Percentiles rank a stretch among this genome's conserved stretches.
These are phyloP conservation scores for Fusarium continuum DNA, from an alignment of 2,329 filamentous ascomycete genomes.

Conservation along the genomic window DNA sequence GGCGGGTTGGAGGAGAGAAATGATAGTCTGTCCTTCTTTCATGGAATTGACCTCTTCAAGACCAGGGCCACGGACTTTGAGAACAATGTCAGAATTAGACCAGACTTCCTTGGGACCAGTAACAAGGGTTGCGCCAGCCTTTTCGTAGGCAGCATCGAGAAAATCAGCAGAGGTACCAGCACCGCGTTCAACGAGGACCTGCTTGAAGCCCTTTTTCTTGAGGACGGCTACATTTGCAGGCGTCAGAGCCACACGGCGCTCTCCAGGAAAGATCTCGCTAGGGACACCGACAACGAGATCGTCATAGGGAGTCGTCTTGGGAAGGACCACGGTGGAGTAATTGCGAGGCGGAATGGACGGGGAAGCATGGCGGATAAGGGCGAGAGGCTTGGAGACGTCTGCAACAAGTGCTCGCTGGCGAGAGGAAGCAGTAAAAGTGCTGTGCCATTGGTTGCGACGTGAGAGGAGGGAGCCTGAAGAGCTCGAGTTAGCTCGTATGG, in stretches of 20 bases:
- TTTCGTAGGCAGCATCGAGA: slow-evolving; percentile 77
- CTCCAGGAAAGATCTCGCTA: slow-evolving; percentile 78
- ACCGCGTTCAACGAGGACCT: slow-evolving; percentile 80
- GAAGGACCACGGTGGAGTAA: slow-evolving; percentile 53
- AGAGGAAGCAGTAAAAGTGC: slow-evolving; percentile 43
- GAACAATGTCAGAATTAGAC: slow-evolving; percentile 77
- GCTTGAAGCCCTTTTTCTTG: slow-evolving; percentile 84
- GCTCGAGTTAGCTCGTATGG: slow-evolving; percentile 11
- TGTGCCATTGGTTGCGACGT: slow-evolving; percentile 52
- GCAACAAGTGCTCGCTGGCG: slow-evolving; percentile 44
- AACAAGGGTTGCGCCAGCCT: slow-evolving; percentile 80
- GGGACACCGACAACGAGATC: slow-evolving; percentile 81
- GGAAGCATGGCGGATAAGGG: slow-evolving; percentile 53
- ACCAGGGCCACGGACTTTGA: slow-evolving; percentile 84
- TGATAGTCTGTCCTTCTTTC: slow-evolving; percentile 75
- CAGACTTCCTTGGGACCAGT: slow-evolving; percentile 74
- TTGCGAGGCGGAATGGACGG: slow-evolving; percentile 39
- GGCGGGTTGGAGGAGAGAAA: slow-evolving; percentile 84
- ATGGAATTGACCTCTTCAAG: slow-evolving; percentile 74
- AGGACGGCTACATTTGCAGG: slow-evolving; percentile 84
- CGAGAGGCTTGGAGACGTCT: slow-evolving; percentile 46
- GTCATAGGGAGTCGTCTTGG: slow-evolving; percentile 69
- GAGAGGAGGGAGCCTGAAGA: slow-evolving; percentile 21
- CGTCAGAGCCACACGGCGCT: slow-evolving; percentile 85
- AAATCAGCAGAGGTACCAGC: slow-evolving; percentile 84